Base-by-base conservation (phyloP, 805 yeast genomes). In the Candida piceae region DNA sequence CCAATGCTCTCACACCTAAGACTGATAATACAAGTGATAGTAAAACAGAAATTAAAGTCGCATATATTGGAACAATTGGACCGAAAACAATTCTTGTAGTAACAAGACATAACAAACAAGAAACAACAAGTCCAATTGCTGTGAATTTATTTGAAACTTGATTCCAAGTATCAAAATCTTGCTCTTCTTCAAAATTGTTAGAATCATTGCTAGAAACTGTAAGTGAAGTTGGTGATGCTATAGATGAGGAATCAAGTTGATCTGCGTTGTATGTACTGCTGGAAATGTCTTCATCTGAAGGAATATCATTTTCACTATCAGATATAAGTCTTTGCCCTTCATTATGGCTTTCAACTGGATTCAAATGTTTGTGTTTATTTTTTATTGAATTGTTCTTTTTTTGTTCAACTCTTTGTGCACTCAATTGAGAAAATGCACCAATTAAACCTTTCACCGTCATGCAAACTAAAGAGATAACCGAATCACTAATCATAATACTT, bases 401-500 rank as follows among this genome's bases (percentile, higher is more conserved):
- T n/a, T 13, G 32, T 16, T 17, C 13, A 12, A n/a, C 19, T 18
- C 13, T 11, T 28, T 28, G 12, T 16, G 21, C 13, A 9, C 13
- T 26, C 7, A 13, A 11, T 19, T 13, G 20, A 17, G 23, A 27
- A 16, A 22, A 17, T 21, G 33, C 13, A 5, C 34, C 33, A 13
- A 27, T 32, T 5, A 66, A 30, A 1, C 81, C 74, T 42, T 65
- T 74, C 2, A 58, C 44, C 1, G 78, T 67, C 5, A 83, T 77
- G 3, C 83, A 83, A 0, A 75, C 42, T 49, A 90, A 84, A 2
- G 95, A 82, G 4, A 89, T 85, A 4, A 86, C 66, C 7, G 96
- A 84, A 55, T 90, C 98, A 34, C 86, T 80, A 15, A 90, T 86
- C 98, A 90, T 90, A 34, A 89, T 87, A 17, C 96, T 80, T 47